Evolutionary conservation across 208 protist genomes (phyloP).

Genomic region (Phytomonas sp.): DNA sequence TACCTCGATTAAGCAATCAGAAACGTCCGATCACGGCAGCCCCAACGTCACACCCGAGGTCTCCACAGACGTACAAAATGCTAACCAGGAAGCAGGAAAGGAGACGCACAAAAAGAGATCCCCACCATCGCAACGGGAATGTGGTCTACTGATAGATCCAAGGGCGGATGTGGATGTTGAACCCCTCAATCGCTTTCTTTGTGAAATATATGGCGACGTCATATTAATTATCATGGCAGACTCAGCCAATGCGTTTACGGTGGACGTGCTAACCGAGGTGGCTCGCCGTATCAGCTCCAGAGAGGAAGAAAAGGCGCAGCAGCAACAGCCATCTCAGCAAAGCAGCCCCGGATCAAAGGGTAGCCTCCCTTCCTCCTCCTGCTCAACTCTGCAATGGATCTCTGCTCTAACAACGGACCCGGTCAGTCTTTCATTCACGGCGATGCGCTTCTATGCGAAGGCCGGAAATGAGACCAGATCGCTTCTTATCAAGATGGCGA

Average conservation of each 20-base stretch:
- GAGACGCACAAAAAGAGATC: background rate
- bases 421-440: constrained; percentile 64
- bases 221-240: constrained; percentile 63
- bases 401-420: constrained; percentile 39
- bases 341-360: background rate
- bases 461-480: constrained; percentile 32
- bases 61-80: background rate
- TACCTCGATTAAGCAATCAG: background rate
- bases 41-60: background rate
- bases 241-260: constrained; percentile 36
- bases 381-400: constrained; percentile 52
- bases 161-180: constrained; percentile 31
- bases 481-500: constrained; percentile 43
- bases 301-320: constrained; percentile 14
- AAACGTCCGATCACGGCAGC: background rate
- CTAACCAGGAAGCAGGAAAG: background rate
- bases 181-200: constrained; percentile 34
- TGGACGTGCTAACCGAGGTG: constrained; percentile 41
- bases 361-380: background rate
- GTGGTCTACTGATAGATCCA: constrained; percentile 29
- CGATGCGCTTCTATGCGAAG: constrained; percentile 57
- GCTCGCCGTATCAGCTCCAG: constrained; percentile 29
- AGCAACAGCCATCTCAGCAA: constrained; percentile 4
- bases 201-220: constrained; percentile 71
- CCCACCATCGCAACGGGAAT: background rate